Conservation (phyloP, 2,329 filamentous ascomycete species). For the Colletotrichum cereale region DNA sequence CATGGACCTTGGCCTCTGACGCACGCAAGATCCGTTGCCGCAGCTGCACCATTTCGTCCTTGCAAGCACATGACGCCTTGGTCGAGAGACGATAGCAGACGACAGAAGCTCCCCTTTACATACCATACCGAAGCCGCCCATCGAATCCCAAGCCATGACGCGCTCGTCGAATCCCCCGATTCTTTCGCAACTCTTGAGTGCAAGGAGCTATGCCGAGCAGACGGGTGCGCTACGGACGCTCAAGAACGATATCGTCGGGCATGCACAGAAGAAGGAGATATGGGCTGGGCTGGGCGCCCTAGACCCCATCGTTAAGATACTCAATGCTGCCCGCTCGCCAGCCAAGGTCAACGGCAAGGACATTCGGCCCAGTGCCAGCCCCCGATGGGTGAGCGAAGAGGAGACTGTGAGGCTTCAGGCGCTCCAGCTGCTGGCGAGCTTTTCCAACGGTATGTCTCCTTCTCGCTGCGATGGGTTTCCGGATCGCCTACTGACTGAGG, state of each 20-base stretch:
- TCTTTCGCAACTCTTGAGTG: conserved; percentile 68
- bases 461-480: background rate
- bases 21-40: conserved; percentile 36
- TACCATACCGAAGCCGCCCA: background rate
- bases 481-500: conserved; percentile 10
- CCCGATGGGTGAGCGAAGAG: conserved; percentile 64
- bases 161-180: conserved; percentile 65
- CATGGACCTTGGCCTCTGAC: conserved; percentile 38
- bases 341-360: conserved; percentile 56
- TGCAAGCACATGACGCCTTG: conserved; percentile 31
- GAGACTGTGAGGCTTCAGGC: conserved; percentile 81
- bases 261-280: conserved; percentile 86
- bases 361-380: conserved; percentile 45
- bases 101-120: conserved; percentile 15
- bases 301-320: conserved; percentile 65
- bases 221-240: conserved; percentile 75
- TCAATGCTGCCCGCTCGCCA: conserved; percentile 52
- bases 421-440: conserved; percentile 85
- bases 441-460: conserved; percentile 78
- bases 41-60: conserved; percentile 25
- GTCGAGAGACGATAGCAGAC: conserved; percentile 28
- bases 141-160: conserved; percentile 59
- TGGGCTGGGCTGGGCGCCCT: conserved; percentile 80
- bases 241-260: conserved; percentile 92
- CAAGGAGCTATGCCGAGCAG: conserved; percentile 64